Evolutionary conservation across 495 filamentous ascomycete genomes (phyloP).

Genomic region (Aspergillus haitiensis): DNA sequence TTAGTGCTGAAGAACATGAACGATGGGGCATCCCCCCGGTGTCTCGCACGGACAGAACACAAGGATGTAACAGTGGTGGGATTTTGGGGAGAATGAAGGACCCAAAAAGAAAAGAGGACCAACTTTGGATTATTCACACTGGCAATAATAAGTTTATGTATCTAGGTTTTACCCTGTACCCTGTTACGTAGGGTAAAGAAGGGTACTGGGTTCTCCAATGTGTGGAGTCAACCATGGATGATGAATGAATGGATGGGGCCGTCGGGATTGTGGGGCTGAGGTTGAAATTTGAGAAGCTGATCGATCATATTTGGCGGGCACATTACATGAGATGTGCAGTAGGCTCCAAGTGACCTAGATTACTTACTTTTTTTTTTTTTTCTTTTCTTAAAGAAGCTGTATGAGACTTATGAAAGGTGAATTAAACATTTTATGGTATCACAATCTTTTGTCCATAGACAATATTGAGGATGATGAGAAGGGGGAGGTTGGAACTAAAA

Average conservation of each 20-base stretch:
- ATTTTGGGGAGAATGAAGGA: too few species aligned
- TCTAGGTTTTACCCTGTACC: background rate
- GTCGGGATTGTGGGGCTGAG: conserved; percentile 7
- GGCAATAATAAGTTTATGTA: background rate
- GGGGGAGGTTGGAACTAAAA: too few species aligned
- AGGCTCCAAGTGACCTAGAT: too few species aligned
- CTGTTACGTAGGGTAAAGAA: background rate
- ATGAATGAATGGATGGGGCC: background rate
- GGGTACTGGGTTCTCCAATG: background rate
- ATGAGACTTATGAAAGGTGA: too few species aligned
- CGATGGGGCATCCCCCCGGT: conserved; percentile 1
- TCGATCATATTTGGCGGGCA: conserved; percentile 7
- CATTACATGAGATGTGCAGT: too few species aligned
- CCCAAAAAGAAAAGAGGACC: background rate
- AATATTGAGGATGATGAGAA: too few species aligned
- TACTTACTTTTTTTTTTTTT: too few species aligned
- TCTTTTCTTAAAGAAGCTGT: too few species aligned
- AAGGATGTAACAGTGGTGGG: background rate
- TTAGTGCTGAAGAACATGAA: background rate
- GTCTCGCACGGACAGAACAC: conserved; percentile 1
- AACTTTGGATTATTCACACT: too few species aligned
- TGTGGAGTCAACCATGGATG: conserved; percentile 1
- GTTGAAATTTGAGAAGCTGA: conserved; percentile 12
- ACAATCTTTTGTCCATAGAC: too few species aligned
- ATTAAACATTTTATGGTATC: too few species aligned